phyloP scores from a whole-genome alignment of 768 basidiomycete species.

The Rhodocollybia butyracea region DNA sequence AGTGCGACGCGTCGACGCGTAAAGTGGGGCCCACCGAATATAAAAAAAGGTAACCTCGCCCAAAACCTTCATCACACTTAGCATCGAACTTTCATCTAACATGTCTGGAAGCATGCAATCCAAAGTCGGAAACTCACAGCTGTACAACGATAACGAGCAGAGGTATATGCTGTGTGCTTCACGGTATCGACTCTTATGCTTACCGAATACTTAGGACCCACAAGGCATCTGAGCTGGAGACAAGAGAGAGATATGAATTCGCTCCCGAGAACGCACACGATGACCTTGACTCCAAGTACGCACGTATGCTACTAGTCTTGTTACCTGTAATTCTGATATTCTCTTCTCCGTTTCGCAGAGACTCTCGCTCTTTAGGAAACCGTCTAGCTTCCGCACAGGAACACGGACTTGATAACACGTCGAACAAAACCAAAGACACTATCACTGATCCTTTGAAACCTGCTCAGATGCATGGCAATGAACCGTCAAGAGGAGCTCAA shows the following conservation, averaged over 20 bases:
- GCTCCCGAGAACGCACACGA: conserved; percentile 33
- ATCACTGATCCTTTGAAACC: conserved; percentile 45
- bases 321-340: not conserved
- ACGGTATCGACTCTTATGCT: not conserved
- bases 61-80: too few species aligned
- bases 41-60: too few species aligned
- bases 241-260: conserved; percentile 25
- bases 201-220: not conserved
- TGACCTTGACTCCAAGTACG: conserved; percentile 39
- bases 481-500: conserved; percentile 55
- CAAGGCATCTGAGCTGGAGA: conserved; percentile 4
- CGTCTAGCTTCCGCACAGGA: conserved; percentile 30
- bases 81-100: not conserved
- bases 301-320: not conserved
- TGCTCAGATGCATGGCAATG: conserved; percentile 50
- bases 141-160: conserved; percentile 47
- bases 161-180: conserved; percentile 26
- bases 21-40: not conserved
- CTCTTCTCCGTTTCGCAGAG: conserved; percentile 24
- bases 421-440: conserved; percentile 25
- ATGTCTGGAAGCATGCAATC: conserved; percentile 37
- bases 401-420: conserved; percentile 26
- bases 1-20: not conserved
- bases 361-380: conserved; percentile 40
- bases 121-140: conserved; percentile 45